phyloP scores from a whole-genome alignment of 2,329 filamentous ascomycete species.

The Xylariaceae sp. region DNA sequence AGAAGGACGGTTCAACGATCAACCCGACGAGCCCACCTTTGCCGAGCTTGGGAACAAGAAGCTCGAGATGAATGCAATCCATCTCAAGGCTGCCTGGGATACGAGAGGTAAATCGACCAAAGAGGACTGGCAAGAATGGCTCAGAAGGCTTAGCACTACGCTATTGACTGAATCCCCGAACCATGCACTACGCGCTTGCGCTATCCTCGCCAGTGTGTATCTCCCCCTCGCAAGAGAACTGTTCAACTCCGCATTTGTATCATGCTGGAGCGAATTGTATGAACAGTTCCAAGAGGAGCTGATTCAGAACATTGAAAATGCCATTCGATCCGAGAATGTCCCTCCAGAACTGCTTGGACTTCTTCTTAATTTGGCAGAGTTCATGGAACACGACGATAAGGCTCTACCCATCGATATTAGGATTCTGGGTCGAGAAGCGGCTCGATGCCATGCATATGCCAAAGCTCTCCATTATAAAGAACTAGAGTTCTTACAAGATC shows the following conservation, averaged over 20 bases:
- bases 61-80: constrained; percentile 93
- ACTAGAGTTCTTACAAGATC: constrained; percentile 94
- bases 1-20: constrained; percentile 71
- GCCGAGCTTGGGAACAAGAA: constrained; percentile 88
- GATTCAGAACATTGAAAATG: constrained; percentile 90
- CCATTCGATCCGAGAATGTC: constrained; percentile 90
- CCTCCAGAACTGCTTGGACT: constrained; percentile 93
- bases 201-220: constrained; percentile 84
- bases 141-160: constrained; percentile 92
- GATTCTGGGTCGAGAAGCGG: constrained; percentile 88
- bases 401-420: constrained; percentile 95
- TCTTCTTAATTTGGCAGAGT: constrained; percentile 91
- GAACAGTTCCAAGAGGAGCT: constrained; percentile 96
- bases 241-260: constrained; percentile 98
- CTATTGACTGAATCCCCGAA: constrained; percentile 93
- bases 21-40: constrained; percentile 73
- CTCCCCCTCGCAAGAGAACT: constrained; percentile 85
- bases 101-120: constrained; percentile 94
- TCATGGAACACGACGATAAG: constrained; percentile 99
- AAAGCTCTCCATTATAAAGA: constrained; percentile 99
- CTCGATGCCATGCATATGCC: constrained; percentile 94
- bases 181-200: constrained; percentile 88
- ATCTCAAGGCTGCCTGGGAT: constrained; percentile 96
- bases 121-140: constrained; percentile 99
- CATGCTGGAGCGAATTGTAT: constrained; percentile 97